These are phyloP conservation scores for Ophiostoma montium DNA, from an alignment of 2,329 filamentous ascomycete genomes.

Conservation along the genomic window DNA sequence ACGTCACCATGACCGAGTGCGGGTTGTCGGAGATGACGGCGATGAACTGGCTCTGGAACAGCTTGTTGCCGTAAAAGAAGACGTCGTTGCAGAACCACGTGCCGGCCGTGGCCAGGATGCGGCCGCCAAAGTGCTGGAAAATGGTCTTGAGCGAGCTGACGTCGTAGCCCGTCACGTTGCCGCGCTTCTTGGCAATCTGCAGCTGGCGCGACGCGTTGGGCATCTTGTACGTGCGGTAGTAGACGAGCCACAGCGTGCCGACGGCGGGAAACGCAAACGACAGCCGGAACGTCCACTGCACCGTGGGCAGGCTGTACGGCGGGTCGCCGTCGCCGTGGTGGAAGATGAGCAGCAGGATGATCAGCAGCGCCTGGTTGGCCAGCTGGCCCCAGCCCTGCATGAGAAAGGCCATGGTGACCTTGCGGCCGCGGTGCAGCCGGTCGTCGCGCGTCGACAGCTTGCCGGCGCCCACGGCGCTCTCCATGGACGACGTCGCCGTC, in stretches of 20 bases:
- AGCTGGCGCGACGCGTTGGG: conserved; percentile 74
- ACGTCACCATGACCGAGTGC: conserved; percentile 63
- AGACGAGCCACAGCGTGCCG: conserved; percentile 86
- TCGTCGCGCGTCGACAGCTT: conserved; percentile 84
- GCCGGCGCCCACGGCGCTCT: conserved; percentile 73
- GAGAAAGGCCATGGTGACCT: conserved; percentile 88
- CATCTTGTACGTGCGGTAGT: conserved; percentile 96
- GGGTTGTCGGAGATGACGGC: conserved; percentile 14
- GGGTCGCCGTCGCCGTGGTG: conserved; percentile 62
- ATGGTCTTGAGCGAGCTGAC: conserved; percentile 67
- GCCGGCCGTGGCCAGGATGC: conserved; percentile 72
- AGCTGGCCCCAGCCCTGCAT: conserved; percentile 99
- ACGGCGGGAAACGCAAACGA: conserved; percentile 85
- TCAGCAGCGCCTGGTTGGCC: conserved; percentile 81
- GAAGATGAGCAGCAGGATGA: conserved; percentile 76
- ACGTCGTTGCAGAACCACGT: conserved; percentile 95
- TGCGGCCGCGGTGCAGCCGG: conserved; percentile 86
- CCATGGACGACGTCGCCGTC: conserved; percentile 90
- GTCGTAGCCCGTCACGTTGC: conserved; percentile 84
- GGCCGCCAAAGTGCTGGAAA: conserved; percentile 70
- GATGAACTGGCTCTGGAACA: conserved; percentile 16
- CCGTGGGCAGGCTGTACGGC: conserved; percentile 63
- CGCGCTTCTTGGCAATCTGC: conserved; percentile 67
- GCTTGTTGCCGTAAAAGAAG: conserved; percentile 72
- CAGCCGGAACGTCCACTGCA: conserved; percentile 83